These are phyloP conservation scores for Recurvomyces mirabilis DNA, from an alignment of 495 filamentous ascomycete species.

Conservation along the genomic window DNA sequence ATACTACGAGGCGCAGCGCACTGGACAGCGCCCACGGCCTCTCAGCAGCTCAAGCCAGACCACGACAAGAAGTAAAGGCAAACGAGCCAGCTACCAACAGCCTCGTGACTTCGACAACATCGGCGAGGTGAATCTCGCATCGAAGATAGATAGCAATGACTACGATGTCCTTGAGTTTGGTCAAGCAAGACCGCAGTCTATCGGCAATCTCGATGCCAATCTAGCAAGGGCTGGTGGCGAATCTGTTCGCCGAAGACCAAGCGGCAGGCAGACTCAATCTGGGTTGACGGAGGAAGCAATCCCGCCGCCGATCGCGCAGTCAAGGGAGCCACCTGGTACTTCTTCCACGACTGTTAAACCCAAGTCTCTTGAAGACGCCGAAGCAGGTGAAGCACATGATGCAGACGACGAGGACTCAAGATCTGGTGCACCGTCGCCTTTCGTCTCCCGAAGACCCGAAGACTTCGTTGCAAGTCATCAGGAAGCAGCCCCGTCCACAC, in stretches of 20 bases:
- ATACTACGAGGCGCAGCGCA: conserved; percentile 13
- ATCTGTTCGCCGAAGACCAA: no score
- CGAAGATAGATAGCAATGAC: no score
- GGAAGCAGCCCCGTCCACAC: conserved; percentile 21
- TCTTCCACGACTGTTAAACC: background rate
- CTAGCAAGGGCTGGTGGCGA: no score
- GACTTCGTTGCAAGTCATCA: background rate
- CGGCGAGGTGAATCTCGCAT: no score
- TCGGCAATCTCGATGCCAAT: no score
- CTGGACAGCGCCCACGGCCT: conserved; percentile 1
- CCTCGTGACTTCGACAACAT: conserved; percentile 15
- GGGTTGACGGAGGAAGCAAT: background rate
- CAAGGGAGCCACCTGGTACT: background rate
- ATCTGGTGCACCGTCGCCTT: conserved; percentile 3
- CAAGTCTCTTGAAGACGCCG: background rate
- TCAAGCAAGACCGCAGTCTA: no score
- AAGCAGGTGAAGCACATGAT: conserved; percentile 6
- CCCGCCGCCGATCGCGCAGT: background rate
- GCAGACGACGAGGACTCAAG: conserved; percentile 2
- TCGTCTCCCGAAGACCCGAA: conserved; percentile 7
- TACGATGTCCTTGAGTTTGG: no score
- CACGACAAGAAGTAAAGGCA: conserved; percentile 1
- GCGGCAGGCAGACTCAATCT: no score
- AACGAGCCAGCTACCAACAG: conserved; percentile 12
- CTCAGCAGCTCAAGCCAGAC: background rate